Percentiles rank a stretch among this genome's conserved stretches.
phyloP scores from a whole-genome alignment of 129 eudicot genomes.

The Apium graveolens region DNA sequence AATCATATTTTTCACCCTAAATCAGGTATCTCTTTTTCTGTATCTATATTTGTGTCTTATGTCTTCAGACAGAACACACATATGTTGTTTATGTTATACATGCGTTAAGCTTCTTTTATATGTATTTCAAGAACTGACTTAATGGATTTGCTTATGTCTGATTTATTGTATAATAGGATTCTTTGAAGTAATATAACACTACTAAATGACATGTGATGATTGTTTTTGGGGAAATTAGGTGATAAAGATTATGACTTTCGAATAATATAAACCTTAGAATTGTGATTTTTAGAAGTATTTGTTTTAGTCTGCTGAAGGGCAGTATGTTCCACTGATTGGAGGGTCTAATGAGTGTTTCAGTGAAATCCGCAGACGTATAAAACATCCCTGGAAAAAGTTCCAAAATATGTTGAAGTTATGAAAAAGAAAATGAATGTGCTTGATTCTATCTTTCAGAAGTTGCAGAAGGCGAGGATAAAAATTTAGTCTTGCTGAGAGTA shows the following conservation, averaged over 20 bases:
- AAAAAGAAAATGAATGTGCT: neutral
- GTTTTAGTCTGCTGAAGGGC: neutral
- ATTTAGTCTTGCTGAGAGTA: neutral
- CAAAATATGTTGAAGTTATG: neutral
- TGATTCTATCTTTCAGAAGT: neutral
- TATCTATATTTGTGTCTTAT: neutral
- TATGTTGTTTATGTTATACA: neutral
- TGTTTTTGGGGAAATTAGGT: neutral
- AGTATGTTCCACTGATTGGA: neutral
- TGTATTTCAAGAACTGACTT: neutral
- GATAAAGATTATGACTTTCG: neutral
- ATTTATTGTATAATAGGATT: neutral
- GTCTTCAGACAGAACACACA: neutral
- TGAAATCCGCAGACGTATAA: neutral
- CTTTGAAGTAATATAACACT: neutral
- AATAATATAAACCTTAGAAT: neutral
- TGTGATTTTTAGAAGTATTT: no score
- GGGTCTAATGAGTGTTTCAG: neutral
- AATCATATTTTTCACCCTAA: slow-evolving; percentile 34
- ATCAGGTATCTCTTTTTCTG: slow-evolving; percentile 22
- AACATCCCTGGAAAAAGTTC: neutral
- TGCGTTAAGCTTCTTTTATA: neutral
- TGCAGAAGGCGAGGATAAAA: neutral
- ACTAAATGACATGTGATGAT: neutral
- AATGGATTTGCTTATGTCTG: neutral